Percentiles rank a stretch among this genome's conserved stretches.
Evolutionary conservation across 768 basidiomycete genomes (phyloP).

Genomic region (Podaxis rugospora): DNA sequence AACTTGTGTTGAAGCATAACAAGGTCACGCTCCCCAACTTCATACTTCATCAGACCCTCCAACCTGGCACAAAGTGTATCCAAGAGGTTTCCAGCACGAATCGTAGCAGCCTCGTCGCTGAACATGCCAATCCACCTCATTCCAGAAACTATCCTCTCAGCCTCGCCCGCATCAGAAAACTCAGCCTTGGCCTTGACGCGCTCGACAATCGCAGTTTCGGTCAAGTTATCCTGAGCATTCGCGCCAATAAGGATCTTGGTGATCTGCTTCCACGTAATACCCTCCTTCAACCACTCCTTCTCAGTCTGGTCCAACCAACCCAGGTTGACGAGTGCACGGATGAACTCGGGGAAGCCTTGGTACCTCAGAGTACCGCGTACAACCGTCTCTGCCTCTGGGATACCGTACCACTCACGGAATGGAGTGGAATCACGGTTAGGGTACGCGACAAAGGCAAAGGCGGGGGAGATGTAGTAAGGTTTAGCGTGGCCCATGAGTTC

Average conservation of each 20-base stretch:
- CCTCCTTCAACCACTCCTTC: conserved; percentile 75
- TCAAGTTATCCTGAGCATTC: conserved; percentile 52
- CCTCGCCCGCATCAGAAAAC: conserved; percentile 71
- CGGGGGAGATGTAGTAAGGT: conserved; percentile 93
- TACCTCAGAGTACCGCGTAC: conserved; percentile 92
- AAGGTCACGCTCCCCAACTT: conserved; percentile 85
- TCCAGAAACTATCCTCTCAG: conserved; percentile 79
- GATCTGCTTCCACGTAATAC: conserved; percentile 80
- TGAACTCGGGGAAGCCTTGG: conserved; percentile 96
- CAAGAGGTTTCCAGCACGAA: conserved; percentile 73
- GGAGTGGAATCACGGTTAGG: conserved; percentile 93
- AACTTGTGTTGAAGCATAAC: conserved; percentile 99
- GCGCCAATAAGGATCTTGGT: conserved; percentile 73
- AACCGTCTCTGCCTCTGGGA: conserved; percentile 91
- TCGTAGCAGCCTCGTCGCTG: conserved; percentile 57
- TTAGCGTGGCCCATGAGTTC: conserved; percentile 89
- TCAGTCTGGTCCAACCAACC: conserved; percentile 78
- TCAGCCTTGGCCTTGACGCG: conserved; percentile 65
- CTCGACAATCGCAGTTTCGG: conserved; percentile 49
- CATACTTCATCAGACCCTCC: conserved; percentile 91
- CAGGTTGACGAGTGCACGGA: conserved; percentile 79
- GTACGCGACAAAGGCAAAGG: conserved; percentile 94
- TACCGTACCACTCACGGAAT: conserved; percentile 88
- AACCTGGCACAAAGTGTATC: conserved; percentile 91
- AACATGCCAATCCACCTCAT: conserved; percentile 93